Conservation (phyloP, 306 rosid species). For the Vicia faba region DNA sequence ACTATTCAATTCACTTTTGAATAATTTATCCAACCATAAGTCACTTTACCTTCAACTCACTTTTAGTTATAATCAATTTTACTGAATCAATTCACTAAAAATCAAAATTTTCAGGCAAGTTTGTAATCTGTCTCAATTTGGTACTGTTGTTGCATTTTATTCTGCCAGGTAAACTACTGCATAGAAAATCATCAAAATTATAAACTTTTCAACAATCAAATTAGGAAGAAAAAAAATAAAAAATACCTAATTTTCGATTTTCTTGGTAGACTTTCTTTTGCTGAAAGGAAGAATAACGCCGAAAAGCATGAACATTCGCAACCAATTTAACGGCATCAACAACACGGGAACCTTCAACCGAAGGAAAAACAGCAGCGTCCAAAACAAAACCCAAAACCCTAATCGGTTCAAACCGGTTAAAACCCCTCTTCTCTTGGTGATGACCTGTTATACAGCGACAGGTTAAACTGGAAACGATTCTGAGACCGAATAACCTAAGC, state of each 20-base stretch:
- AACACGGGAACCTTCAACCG: constrained; percentile 12
- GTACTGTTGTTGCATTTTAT: too few relatives aligned
- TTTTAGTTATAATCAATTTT: too few relatives aligned
- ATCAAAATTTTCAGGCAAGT: too few relatives aligned
- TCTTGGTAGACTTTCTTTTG: constrained; percentile 35
- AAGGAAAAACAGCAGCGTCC: constrained; percentile 40
- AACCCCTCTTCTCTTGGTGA: not conserved
- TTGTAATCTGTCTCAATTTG: too few relatives aligned
- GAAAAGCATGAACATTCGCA: constrained; percentile 48
- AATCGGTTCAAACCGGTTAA: not conserved
- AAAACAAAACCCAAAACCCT: constrained; percentile 41
- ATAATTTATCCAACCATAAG: too few relatives aligned
- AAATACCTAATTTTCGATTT: constrained; percentile 21
- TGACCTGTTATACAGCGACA: constrained; percentile 33
- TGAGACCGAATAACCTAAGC: constrained; percentile 36
- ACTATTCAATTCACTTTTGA: too few relatives aligned
- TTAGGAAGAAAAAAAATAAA: not conserved
- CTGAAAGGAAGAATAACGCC: constrained; percentile 14
- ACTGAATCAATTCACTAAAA: too few relatives aligned
- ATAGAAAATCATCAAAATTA: not conserved
- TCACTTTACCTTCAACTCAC: too few relatives aligned
- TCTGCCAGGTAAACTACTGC: too few relatives aligned
- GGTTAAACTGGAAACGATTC: constrained; percentile 15
- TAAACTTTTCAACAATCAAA: not conserved
- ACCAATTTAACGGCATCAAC: constrained; percentile 33